Evolutionary conservation across 441 rosid genomes (phyloP).

Genomic region (Gossypium trilobum): DNA sequence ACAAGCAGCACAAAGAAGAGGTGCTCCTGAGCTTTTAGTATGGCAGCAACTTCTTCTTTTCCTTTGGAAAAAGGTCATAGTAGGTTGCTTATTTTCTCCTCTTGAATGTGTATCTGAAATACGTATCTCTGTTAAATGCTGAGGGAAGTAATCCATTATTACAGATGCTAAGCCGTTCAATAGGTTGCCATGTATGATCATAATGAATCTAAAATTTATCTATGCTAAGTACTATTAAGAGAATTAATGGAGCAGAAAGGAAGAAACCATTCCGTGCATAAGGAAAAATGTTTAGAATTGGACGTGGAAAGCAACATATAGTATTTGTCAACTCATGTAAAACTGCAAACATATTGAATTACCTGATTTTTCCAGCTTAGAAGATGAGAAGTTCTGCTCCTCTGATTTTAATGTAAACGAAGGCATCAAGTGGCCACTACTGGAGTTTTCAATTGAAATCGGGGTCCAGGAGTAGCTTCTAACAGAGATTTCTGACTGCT

Average conservation of each 20-base stretch:
- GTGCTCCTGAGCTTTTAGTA: constrained; percentile 28
- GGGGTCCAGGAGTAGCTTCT: constrained; percentile 10
- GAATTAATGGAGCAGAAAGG: not conserved
- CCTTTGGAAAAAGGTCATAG: too few relatives aligned
- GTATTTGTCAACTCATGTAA: not conserved
- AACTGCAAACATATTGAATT: not conserved
- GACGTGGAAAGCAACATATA: not conserved
- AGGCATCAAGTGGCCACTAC: not conserved
- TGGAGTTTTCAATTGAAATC: constrained; percentile 17
- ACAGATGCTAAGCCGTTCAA: too few relatives aligned
- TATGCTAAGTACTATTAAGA: not conserved
- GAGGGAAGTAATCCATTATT: too few relatives aligned
- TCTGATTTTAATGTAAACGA: not conserved
- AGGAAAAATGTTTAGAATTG: not conserved
- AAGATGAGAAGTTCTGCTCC: constrained; percentile 6
- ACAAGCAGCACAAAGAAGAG: constrained; percentile 42
- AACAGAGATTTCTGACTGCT: constrained; percentile 11
- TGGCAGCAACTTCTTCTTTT: not conserved
- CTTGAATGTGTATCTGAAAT: too few relatives aligned
- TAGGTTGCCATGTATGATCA: too few relatives aligned
- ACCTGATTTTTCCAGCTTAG: constrained; percentile 28
- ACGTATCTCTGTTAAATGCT: too few relatives aligned
- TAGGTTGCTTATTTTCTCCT: too few relatives aligned
- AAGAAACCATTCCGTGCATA: not conserved
- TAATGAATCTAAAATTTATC: too few relatives aligned